Base-by-base conservation (phyloP, 768 basidiomycete species). In the Galerina marginata region DNA sequence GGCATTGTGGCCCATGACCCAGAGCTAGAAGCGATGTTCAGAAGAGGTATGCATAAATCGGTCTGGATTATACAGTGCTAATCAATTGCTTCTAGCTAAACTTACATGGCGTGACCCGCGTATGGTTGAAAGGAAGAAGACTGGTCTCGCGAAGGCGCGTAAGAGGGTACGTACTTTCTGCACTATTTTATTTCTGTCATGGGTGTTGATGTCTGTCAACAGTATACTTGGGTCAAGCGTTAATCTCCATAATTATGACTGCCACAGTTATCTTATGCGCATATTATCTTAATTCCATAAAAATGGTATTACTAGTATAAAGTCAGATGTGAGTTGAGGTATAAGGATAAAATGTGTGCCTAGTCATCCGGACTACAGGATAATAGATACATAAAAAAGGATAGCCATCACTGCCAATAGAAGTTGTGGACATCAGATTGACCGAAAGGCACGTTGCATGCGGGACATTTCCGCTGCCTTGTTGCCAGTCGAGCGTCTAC, bases 91-190 rank as follows among this genome's bases (percentile, higher is more conserved):
- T 62, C 0, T 71, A 97, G 96, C 92, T 60, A 90, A 93, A 79
- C 79, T 96, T 48, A 76, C 94, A 59, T 86, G 87, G 73, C 88
- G 96, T 68, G 96, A 99, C 81, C 94, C 95, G 47, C 90, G 97
- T 75, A 93, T 96, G 93, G 96, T 97, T 33, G 96, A 99, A 78
- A 84, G 96, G 68, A 99, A 99, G 81, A 99, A 99, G 85, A 93
- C 96, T 14, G 93, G 93, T 59, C 74, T 87, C 69, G 86, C 91
- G 60, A 97, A 97, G 80, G 95, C 96, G 60, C 88, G 96, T 75
- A 95, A 96, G 78, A 83, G 84, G 79, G 94, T 95, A 75, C 45
- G 92, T 87, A 12, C 57, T 58, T 36, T 50, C 14, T 20, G 20
- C 20, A 53, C 56, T 57, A 36, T 59, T 6, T 54, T 53, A 58